A percentile compares a stretch with the other conserved stretches of the same genome.
Evolutionary conservation across 192 early-diverging fungal genomes (phyloP).

Genomic region (Entophlyctis helioformis): DNA sequence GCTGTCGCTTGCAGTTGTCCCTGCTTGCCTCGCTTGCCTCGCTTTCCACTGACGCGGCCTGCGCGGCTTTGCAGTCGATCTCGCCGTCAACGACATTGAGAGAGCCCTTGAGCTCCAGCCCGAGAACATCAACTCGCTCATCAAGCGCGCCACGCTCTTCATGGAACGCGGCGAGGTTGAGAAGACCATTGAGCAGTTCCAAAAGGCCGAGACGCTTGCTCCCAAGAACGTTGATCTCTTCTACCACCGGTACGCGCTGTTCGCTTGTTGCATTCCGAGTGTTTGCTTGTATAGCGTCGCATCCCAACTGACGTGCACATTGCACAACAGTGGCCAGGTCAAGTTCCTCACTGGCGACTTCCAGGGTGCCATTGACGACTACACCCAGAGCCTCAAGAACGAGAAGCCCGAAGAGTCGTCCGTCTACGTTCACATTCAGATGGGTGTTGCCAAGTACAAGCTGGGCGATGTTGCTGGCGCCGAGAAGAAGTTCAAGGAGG

Average conservation of each 20-base stretch:
- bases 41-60: too few species aligned
- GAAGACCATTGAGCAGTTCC: conserved; percentile 53
- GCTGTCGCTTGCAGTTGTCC: too few species aligned
- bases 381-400: conserved; percentile 63
- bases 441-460: conserved; percentile 90
- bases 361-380: conserved; percentile 70
- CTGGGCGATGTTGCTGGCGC: conserved; percentile 62
- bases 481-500: conserved; percentile 67
- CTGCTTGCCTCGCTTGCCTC: too few species aligned
- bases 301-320: too few species aligned
- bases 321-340: conserved; percentile 57
- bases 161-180: conserved; percentile 73
- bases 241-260: conserved; percentile 52
- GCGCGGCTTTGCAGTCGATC: conserved; percentile 29
- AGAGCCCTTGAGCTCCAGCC: conserved; percentile 68
- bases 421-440: conserved; percentile 88
- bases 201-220: conserved; percentile 52
- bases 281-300: conserved; percentile 1
- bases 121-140: conserved; percentile 67
- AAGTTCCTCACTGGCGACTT: conserved; percentile 77
- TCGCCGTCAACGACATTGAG: conserved; percentile 64
- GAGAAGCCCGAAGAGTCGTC: conserved; percentile 61
- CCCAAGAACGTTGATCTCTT: conserved; percentile 75
- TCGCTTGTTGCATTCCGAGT: not conserved
- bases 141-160: conserved; percentile 83